These are phyloP conservation scores for Quercus lobata DNA, from an alignment of 331 rosid species.

Conservation along the genomic window DNA sequence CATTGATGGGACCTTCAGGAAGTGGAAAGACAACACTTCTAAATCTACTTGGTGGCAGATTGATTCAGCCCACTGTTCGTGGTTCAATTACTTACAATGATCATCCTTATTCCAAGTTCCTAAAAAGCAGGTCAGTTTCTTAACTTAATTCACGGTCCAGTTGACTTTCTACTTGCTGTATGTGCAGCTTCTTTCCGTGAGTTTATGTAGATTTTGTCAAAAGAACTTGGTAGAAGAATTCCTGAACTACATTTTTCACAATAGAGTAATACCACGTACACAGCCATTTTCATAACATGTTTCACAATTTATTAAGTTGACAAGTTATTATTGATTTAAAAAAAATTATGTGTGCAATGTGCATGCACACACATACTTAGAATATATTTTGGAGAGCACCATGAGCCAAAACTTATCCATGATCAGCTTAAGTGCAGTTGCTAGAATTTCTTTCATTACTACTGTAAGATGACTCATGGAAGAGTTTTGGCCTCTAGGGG, in stretches of 20 bases:
- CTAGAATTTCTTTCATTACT: background rate
- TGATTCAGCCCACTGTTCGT: conserved; percentile 31
- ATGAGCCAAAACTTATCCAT: background rate
- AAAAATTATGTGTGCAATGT: too few relatives aligned
- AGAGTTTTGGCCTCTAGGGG: background rate
- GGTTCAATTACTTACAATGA: conserved; percentile 86
- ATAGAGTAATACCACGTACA: too few relatives aligned
- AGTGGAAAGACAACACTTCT: conserved; percentile 92
- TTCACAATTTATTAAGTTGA: too few relatives aligned
- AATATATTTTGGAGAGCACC: too few relatives aligned
- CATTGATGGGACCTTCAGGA: conserved; percentile 98
- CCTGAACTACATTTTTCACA: background rate
- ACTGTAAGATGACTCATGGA: background rate
- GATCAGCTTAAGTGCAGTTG: background rate
- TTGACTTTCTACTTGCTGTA: background rate
- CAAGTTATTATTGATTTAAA: too few relatives aligned
- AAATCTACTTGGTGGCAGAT: conserved; percentile 75
- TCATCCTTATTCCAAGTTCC: conserved; percentile 64
- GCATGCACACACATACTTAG: too few relatives aligned
- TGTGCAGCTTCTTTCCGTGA: too few relatives aligned
- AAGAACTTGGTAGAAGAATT: background rate
- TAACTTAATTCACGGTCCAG: background rate
- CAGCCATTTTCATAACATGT: too few relatives aligned
- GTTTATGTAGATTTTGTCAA: background rate
- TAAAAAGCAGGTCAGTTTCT: conserved; percentile 72